Conservation (phyloP, 2,329 filamentous ascomycete species). For the Stagonosporopsis chrysanthemi region DNA sequence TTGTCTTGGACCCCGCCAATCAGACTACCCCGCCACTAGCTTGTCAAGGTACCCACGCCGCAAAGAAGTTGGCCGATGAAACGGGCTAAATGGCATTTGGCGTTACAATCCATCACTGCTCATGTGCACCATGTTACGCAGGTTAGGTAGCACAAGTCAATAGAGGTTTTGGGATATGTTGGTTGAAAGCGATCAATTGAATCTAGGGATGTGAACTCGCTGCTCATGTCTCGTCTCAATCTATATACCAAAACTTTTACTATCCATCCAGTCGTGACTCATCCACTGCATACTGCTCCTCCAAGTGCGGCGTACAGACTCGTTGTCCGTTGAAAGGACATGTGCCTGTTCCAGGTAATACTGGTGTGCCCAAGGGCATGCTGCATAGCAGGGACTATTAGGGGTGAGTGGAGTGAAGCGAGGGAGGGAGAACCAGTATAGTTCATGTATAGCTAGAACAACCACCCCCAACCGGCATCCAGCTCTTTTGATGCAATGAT, state of each 20-base stretch:
- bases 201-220: constrained; percentile 1
- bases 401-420: constrained; percentile 18
- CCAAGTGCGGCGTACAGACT: neutral
- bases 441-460: constrained; percentile 37
- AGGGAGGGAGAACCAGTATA: constrained; percentile 31
- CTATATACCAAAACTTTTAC: constrained; percentile 23
- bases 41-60: neutral
- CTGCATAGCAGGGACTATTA: constrained; percentile 19
- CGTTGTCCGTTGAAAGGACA: neutral
- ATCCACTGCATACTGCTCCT: constrained; percentile 10
- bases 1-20: constrained; percentile 12
- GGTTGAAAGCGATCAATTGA: neutral
- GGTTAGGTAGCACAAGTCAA: neutral
- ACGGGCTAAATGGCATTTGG: no score
- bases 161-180: neutral
- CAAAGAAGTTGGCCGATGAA: neutral
- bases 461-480: constrained; percentile 27
- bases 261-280: constrained; percentile 14
- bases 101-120: neutral
- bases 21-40: constrained; percentile 14
- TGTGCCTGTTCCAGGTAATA: neutral
- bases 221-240: constrained; percentile 16
- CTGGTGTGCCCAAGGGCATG: neutral
- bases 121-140: neutral
- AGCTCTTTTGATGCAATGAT: constrained; percentile 40